Percentiles rank a stretch among this genome's conserved stretches.
These are phyloP conservation scores for Exophiala sp. DNA, from an alignment of 2,329 filamentous ascomycete genomes.

Conservation along the genomic window DNA sequence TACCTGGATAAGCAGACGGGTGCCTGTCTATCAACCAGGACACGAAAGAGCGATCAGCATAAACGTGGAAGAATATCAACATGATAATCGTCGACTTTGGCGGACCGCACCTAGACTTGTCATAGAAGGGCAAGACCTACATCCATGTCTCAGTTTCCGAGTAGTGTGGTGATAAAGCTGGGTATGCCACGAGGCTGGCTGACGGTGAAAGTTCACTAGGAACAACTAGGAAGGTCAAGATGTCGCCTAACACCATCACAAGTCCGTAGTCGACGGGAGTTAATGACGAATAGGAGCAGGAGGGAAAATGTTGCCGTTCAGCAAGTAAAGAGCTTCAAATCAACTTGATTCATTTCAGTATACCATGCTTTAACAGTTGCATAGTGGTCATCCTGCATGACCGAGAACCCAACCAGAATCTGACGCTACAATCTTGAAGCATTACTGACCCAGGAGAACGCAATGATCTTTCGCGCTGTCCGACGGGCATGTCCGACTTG, in stretches of 20 bases:
- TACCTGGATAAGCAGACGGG: too few relatives aligned
- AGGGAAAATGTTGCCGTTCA: too few relatives aligned
- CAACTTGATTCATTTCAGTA: too few relatives aligned
- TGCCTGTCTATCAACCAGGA: neutral
- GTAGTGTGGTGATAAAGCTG: neutral
- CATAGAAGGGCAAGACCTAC: neutral
- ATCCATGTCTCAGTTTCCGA: neutral
- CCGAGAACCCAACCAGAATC: too few relatives aligned
- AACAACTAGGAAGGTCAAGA: neutral
- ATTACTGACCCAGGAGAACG: too few relatives aligned
- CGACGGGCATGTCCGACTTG: too few relatives aligned
- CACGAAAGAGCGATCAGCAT: neutral
- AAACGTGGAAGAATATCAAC: neutral
- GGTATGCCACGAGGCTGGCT: neutral
- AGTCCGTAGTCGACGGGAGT: neutral
- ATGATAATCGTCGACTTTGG: neutral
- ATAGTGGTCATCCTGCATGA: too few relatives aligned
- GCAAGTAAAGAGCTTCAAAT: too few relatives aligned
- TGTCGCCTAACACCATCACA: neutral
- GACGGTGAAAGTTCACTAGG: neutral
- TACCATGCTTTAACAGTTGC: too few relatives aligned
- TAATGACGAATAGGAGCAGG: neutral
- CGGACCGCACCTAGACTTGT: neutral
- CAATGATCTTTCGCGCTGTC: too few relatives aligned
- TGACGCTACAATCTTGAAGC: too few relatives aligned